These are phyloP conservation scores for Scytalidium lignicola DNA, from an alignment of 2,329 filamentous ascomycete genomes.

Conservation along the genomic window DNA sequence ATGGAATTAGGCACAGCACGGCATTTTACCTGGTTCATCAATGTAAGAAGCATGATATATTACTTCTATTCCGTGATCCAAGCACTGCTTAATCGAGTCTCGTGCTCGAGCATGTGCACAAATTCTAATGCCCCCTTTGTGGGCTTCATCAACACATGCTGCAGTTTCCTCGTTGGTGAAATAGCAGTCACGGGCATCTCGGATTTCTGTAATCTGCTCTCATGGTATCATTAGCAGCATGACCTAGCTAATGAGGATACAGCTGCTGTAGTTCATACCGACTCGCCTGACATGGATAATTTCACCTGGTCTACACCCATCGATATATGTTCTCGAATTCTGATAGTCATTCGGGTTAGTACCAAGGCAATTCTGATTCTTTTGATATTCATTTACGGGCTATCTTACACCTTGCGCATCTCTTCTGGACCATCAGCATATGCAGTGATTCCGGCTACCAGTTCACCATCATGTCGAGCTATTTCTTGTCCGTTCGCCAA, in stretches of 20 bases:
- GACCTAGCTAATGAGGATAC: background rate
- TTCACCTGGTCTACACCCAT: conserved; percentile 40
- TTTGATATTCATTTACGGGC: background rate
- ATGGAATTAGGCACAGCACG: too few relatives aligned
- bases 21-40: conserved; percentile 23
- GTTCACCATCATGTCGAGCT: conserved; percentile 36
- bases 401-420: conserved; percentile 30
- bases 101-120: conserved; percentile 39
- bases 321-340: conserved; percentile 30
- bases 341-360: background rate
- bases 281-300: conserved; percentile 32
- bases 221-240: background rate
- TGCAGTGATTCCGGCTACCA: conserved; percentile 31
- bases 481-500: conserved; percentile 46
- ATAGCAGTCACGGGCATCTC: conserved; percentile 39
- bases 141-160: conserved; percentile 41
- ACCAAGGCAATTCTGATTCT: background rate
- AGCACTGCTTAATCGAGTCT: conserved; percentile 38
- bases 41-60: conserved; percentile 41
- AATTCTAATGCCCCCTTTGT: conserved; percentile 29
- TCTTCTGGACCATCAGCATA: conserved; percentile 33
- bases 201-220: conserved; percentile 19
- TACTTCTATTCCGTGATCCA: conserved; percentile 38
- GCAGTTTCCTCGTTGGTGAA: conserved; percentile 39
- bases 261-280: conserved; percentile 6